Percentiles rank a stretch among this genome's conserved stretches.
These are phyloP conservation scores for Sordariomycetes sp. DNA, from an alignment of 2,329 filamentous ascomycete species.

Conservation along the genomic window DNA sequence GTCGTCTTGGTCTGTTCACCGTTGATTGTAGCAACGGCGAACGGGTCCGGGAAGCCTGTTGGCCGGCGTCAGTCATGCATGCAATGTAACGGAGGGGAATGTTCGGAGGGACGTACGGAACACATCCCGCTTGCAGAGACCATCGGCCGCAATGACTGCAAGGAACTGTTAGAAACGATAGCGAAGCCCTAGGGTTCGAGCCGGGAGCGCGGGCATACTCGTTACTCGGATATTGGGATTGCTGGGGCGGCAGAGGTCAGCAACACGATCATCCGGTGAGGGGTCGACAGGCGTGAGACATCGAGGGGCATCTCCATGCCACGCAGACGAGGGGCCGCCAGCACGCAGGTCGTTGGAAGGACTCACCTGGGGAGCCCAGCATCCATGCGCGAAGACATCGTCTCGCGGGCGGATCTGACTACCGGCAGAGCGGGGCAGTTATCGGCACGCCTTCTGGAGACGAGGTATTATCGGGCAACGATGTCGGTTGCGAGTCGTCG, in stretches of 20 bases:
- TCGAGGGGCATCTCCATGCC: background rate
- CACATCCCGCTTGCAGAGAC: constrained; percentile 97
- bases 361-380: constrained; percentile 21
- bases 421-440: background rate
- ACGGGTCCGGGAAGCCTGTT: constrained; percentile 89
- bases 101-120: constrained; percentile 58
- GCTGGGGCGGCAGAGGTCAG: constrained; percentile 29
- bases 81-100: background rate
- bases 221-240: constrained; percentile 85
- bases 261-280: constrained; percentile 1
- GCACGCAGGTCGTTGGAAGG: background rate
- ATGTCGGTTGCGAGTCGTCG: background rate
- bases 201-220: constrained; percentile 43
- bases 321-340: background rate
- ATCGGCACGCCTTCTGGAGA: background rate
- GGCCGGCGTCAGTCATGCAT: constrained; percentile 15
- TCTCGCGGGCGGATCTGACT: constrained; percentile 1
- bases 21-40: constrained; percentile 91
- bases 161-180: constrained; percentile 13
- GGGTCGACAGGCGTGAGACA: background rate
- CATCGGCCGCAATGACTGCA: constrained; percentile 94
- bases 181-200: constrained; percentile 14
- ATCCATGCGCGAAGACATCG: constrained; percentile 18
- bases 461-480: background rate
- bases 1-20: constrained; percentile 99